phyloP scores from a whole-genome alignment of 2,329 filamentous ascomycete genomes.

The Dissoconium aciculare region DNA sequence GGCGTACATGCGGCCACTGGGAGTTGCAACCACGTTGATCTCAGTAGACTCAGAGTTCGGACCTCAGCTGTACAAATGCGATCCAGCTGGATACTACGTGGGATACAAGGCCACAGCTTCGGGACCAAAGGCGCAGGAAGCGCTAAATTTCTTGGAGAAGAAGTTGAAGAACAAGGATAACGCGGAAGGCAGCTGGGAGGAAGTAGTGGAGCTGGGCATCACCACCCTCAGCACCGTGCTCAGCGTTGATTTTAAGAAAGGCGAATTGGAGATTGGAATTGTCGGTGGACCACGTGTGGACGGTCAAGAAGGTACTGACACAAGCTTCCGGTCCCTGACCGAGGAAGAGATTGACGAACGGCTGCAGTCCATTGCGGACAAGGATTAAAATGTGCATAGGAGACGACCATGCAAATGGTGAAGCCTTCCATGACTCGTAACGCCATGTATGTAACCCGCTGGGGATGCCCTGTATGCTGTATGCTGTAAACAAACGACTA shows the following conservation, averaged over 20 bases:
- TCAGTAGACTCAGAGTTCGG: constrained; percentile 85
- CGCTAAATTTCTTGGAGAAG: constrained; percentile 96
- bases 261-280: constrained; percentile 94
- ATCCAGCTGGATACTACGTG: constrained; percentile 93
- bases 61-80: constrained; percentile 94
- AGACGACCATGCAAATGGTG: too few species aligned
- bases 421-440: too few species aligned
- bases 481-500: too few species aligned
- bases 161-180: constrained; percentile 98
- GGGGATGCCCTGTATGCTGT: too few species aligned
- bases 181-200: constrained; percentile 86
- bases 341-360: constrained; percentile 98
- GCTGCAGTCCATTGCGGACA: constrained; percentile 95
- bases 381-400: too few species aligned
- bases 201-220: constrained; percentile 94
- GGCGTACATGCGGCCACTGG: constrained; percentile 97
- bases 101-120: constrained; percentile 97
- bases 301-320: constrained; percentile 66
- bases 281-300: constrained; percentile 75
- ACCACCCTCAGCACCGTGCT: constrained; percentile 88
- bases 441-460: too few species aligned
- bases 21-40: constrained; percentile 88
- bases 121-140: constrained; percentile 96
- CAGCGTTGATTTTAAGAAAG: constrained; percentile 99
- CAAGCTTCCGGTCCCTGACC: constrained; percentile 72